A percentile compares a stretch with the other conserved stretches of the same genome.
Conservation (phyloP, 2,329 filamentous ascomycete genomes). For the Trichoderma gracile region DNA sequence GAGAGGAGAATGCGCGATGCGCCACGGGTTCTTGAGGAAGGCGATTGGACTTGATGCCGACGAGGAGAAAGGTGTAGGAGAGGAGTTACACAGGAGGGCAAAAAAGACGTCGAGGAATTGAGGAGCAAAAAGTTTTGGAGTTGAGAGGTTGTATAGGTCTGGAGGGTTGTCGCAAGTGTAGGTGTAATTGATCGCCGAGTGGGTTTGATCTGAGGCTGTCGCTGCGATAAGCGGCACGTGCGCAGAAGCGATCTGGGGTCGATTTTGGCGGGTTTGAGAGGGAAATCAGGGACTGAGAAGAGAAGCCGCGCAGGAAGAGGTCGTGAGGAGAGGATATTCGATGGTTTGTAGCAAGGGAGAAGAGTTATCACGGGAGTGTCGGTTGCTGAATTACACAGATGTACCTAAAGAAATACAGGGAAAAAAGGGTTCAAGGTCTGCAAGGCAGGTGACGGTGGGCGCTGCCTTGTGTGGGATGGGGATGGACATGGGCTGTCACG, state of each 20-base stretch:
- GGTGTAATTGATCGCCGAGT: slow-evolving; percentile 13
- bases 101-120: background rate
- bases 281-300: background rate
- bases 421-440: slow-evolving; percentile 4
- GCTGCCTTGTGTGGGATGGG: slow-evolving; percentile 3
- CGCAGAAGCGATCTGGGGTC: background rate
- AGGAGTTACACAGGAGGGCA: no score
- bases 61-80: no score
- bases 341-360: background rate
- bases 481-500: slow-evolving; percentile 16
- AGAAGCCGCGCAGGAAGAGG: background rate
- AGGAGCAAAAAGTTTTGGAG: background rate
- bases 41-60: background rate
- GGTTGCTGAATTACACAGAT: background rate
- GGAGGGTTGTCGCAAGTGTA: slow-evolving; percentile 4
- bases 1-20: background rate
- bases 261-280: background rate
- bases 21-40: background rate
- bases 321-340: background rate
- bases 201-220: slow-evolving; percentile 18
- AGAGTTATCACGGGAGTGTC: background rate
- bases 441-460: slow-evolving; percentile 20
- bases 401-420: slow-evolving; percentile 9
- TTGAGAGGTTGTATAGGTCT: background rate
- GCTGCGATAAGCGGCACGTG: slow-evolving; percentile 19